Base-by-base conservation (phyloP, 441 rosid species). In the Aleurites moluccanus region DNA sequence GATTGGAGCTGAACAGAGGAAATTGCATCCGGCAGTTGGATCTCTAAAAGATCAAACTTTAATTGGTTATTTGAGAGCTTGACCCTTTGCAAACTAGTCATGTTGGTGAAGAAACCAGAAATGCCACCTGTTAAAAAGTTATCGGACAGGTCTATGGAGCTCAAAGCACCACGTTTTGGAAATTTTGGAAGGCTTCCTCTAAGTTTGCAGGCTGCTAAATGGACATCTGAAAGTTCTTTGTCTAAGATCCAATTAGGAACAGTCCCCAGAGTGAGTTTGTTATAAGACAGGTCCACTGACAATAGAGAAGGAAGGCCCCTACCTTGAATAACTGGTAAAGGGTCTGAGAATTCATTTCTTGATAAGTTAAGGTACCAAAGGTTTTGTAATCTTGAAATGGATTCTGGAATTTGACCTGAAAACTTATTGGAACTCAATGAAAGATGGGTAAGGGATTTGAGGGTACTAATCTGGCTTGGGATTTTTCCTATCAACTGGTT, bases 321-420 rank as follows among this genome's bases (percentile, higher is more conserved):
- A 64, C 78, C 73, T 69, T 77, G 82, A 80, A 90, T 80, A 73
- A n/a, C 69, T 14, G 99, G 97, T n/a, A n/a, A n/a, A 80, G 93
- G 93, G 73, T 78, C 88, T 10, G 92, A 81, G 76, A 95, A 81
- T 27, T 79, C 89, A 79, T 95, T 95, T 81, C 92, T 83, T 0
- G 99, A 95, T 61, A 95, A 82, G 73, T 92, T 93, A 18, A 95
- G 98, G 81, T 81, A 85, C 99, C 99, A 95, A n/a, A 95, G 95
- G 33, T 86, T 88, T 72, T 83, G 89, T 69, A 93, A 76, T 63
- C 82, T 77, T 18, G 93, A 86, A 76, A 93, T 74, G 78, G 98
- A 86, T 38, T 80, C 75, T 59, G 97, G 98, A 73, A 95, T 82
- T 64, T 76, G 92, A 68, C 98, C 99, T 0, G 78, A 28, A 75